Evolutionary conservation across 2,329 filamentous ascomycete genomes (phyloP), one percentile per base, ranked within the genome.

Genomic region (Septoria petroselini): DNA sequence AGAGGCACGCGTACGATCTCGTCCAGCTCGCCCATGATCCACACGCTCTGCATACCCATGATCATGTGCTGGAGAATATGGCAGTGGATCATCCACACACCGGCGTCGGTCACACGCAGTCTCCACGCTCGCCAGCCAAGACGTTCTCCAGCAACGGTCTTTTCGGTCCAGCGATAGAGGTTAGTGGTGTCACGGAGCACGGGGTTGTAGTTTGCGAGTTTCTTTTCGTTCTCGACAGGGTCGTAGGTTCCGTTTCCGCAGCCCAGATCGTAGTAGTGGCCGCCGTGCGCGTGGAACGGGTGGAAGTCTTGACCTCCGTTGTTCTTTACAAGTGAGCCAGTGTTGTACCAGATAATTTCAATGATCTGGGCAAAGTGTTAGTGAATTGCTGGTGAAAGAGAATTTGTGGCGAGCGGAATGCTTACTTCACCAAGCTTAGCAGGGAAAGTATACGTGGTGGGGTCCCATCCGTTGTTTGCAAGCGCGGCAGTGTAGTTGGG

Each of bases 111-210:
- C 0, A 82, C 75, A 3, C 78, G 69, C 1, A 83, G 65, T 7
- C 82, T 70, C 82, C 81, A 84, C 0, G 73, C 81, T 15, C 81
- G 69, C 82, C 82, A 85, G 0, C 81, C 80, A 0, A 73, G 69
- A 1, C 71, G 71, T 4, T 69, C 62, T 3, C 73, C 66, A 0
- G 72, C 62, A 2, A 55, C 55, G 0, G 71, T 74, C 18, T 69
- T 70, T 3, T 65, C 55, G 0, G 63, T 65, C 55, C 83, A 85
- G 1, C 76, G 66, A 55, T 81, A 81, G 3, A 85, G 67, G 55
- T 80, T 74, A 1, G 78, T 81, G 0, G 73, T 76, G 45, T 76
- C 74, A 4, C 76, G 64, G 23, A 60, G 55, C 3, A 73, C 68
- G 1, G 74, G 74, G 4, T 60, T 67, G 35, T 71, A 70, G 1